Evolutionary conservation across 352 stramenopile species (phyloP).

Genomic region (Plasmopara viticola): DNA sequence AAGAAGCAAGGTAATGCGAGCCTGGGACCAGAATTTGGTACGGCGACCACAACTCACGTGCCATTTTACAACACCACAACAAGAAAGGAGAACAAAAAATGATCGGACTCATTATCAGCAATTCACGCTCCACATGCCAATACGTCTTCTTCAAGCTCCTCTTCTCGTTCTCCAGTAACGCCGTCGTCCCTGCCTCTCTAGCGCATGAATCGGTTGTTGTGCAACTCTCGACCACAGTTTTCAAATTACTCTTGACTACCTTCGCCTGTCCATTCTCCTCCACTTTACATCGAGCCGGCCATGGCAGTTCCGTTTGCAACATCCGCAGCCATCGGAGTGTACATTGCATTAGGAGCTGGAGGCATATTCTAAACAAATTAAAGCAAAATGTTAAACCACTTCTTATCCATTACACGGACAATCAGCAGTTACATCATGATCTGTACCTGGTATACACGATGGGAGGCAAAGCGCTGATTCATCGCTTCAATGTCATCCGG

Average conservation of each 20-base stretch:
- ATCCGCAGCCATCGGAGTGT: slow-evolving; percentile 61
- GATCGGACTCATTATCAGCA: slow-evolving; percentile 26
- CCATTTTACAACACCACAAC: slow-evolving; percentile 16
- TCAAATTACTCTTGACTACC: slow-evolving; percentile 7
- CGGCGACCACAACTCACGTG: slow-evolving; percentile 18
- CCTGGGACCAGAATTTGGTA: not conserved
- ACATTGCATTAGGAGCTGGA: slow-evolving; percentile 50
- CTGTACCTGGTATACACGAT: slow-evolving; percentile 76
- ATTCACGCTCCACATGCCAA: slow-evolving; percentile 27
- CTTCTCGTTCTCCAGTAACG: slow-evolving; percentile 11
- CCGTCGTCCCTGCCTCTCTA: slow-evolving; percentile 13
- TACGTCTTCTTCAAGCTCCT: slow-evolving; percentile 17
- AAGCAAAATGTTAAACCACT: slow-evolving; percentile 1
- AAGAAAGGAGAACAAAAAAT: slow-evolving; percentile 13
- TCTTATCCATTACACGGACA: not conserved
- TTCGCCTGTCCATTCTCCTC: not conserved
- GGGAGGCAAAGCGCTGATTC: slow-evolving; percentile 72
- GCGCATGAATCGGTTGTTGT: slow-evolving; percentile 1
- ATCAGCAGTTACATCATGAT: slow-evolving; percentile 1
- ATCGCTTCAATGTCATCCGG: slow-evolving; percentile 68
- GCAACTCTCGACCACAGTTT: slow-evolving; percentile 5
- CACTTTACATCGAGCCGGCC: slow-evolving; percentile 56
- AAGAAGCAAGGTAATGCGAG: no score
- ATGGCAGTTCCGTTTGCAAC: slow-evolving; percentile 68
- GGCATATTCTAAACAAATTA: slow-evolving; percentile 49